A percentile compares a stretch with the other conserved stretches of the same genome.
These are phyloP conservation scores for Grigorovia transvaalensis DNA, from an alignment of 805 yeast species.

Conservation along the genomic window DNA sequence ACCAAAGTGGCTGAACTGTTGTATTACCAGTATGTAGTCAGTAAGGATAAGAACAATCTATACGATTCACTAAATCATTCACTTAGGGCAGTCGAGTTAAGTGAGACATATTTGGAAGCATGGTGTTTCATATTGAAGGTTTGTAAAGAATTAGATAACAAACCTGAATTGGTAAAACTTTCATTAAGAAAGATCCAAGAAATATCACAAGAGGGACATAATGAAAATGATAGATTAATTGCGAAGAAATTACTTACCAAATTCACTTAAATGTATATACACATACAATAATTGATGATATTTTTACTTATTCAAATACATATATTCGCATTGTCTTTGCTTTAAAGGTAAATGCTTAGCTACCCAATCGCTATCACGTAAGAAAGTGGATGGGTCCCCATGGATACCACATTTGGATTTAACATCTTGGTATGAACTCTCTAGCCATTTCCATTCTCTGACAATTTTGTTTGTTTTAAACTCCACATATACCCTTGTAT, in stretches of 20 bases:
- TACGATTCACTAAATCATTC: slow-evolving; percentile 36
- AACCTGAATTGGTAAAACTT: slow-evolving; percentile 28
- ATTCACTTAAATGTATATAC: slow-evolving; percentile 3
- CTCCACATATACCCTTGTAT: slow-evolving; percentile 76
- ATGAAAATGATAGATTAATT: slow-evolving; percentile 29
- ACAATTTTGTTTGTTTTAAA: slow-evolving; percentile 43
- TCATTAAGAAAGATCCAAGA: slow-evolving; percentile 30
- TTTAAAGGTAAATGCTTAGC: slow-evolving; percentile 45
- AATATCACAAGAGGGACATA: slow-evolving; percentile 23
- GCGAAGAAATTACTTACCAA: slow-evolving; percentile 27
- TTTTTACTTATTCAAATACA: slow-evolving; percentile 5
- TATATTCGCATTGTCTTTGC: slow-evolving; percentile 29
- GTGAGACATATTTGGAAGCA: slow-evolving; percentile 55
- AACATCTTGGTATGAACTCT: slow-evolving; percentile 50
- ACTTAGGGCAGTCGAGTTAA: slow-evolving; percentile 65
- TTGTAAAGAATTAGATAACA: slow-evolving; percentile 19
- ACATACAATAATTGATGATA: neutral
- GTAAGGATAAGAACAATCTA: slow-evolving; percentile 5
- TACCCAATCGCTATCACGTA: slow-evolving; percentile 86
- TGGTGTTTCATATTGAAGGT: slow-evolving; percentile 59
- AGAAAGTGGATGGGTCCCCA: slow-evolving; percentile 52
- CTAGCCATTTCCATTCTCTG: slow-evolving; percentile 69
- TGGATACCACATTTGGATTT: slow-evolving; percentile 35
- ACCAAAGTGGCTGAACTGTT: slow-evolving; percentile 18
- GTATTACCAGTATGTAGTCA: slow-evolving; percentile 15